These are phyloP conservation scores for Pseudocercospora eumusae DNA, from an alignment of 2,329 filamentous ascomycete species.

Conservation along the genomic window DNA sequence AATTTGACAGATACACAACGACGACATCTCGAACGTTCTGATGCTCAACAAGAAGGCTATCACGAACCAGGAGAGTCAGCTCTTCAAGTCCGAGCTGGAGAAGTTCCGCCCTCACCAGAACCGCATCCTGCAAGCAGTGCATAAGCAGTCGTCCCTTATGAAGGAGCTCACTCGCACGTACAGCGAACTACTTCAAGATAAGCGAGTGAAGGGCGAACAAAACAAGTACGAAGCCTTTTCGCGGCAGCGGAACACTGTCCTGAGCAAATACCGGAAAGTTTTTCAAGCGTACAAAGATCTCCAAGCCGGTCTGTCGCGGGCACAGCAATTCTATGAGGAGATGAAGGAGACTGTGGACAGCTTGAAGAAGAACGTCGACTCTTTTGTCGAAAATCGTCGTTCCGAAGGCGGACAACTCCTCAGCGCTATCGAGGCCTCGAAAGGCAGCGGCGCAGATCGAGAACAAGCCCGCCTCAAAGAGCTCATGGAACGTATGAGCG, in stretches of 20 bases:
- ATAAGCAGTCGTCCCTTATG: slow-evolving; percentile 91
- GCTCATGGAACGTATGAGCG: slow-evolving; percentile 93
- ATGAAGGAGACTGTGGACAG: slow-evolving; percentile 54
- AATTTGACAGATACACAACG: slow-evolving; percentile 73
- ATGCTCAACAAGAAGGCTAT: slow-evolving; percentile 98
- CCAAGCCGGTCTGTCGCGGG: slow-evolving; percentile 78
- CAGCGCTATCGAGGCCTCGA: slow-evolving; percentile 80
- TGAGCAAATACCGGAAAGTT: slow-evolving; percentile 84
- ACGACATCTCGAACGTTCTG: slow-evolving; percentile 95
- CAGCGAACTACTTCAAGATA: slow-evolving; percentile 86
- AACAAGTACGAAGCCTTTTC: slow-evolving; percentile 91
- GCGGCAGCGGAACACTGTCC: slow-evolving; percentile 74
- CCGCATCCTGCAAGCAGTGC: slow-evolving; percentile 85
- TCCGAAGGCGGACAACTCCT: slow-evolving; percentile 89
- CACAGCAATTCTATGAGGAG: slow-evolving; percentile 90
- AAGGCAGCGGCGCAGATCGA: slow-evolving; percentile 69
- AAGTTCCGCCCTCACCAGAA: slow-evolving; percentile 95
- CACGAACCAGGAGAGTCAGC: slow-evolving; percentile 82
- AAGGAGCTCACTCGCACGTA: slow-evolving; percentile 90
- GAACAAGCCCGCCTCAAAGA: slow-evolving; percentile 83
- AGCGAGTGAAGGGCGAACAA: slow-evolving; percentile 88
- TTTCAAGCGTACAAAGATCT: slow-evolving; percentile 93
- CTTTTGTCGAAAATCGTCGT: slow-evolving; percentile 91
- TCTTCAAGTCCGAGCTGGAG: slow-evolving; percentile 95
- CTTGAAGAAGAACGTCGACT: slow-evolving; percentile 63